Evolutionary conservation across 129 eudicot species (phyloP), one percentile per base, ranked within the genome.

Genomic region (Sambucus nigra): DNA sequence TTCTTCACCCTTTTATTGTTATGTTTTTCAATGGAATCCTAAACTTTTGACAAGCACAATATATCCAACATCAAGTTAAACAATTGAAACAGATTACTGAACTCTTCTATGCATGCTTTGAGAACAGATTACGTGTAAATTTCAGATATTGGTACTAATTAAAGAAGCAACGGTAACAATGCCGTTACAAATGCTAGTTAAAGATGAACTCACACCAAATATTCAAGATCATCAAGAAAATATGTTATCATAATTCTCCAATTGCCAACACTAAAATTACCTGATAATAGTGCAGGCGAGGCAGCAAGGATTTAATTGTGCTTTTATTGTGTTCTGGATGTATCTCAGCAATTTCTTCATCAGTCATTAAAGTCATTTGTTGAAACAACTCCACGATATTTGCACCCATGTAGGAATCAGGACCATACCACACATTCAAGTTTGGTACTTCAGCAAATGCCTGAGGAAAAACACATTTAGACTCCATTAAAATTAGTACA

Each of bases 401-500:
- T 61, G 99, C 95, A 57, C 99, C 99, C 99, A 92, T 92, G 79
- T 86, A 92, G 49, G 95, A 61, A 81, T 92, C 99, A 51, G 99
- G 99, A 60, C 99, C 99, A 65, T 92, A 92, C 71, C 77, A 86
- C 26, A 92, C 84, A 17, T 58, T 77, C 48, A 92, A 58, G 69
- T 77, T 68, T 21, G 99, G 94, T 18, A 92, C 80, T 73, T 92
- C 82, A 41, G 96, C 73, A 73, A 86, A 92, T 16, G 99, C 96
- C 99, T 92, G 67, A 25, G 25, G 46, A 61, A 66, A 39, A 41
- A 29, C 9, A 67, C 33, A 56, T 21, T 8, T 20, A 25, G 57
- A 27, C 20, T 53, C 59, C 58, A 61, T 54, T 46, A 51, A 25
- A 59, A 53, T 46, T 15, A 35, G 42, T 15, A 8, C 42, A 24